Base-by-base conservation (phyloP, 2,329 filamentous ascomycete genomes). In the Pseudocercospora musae region DNA sequence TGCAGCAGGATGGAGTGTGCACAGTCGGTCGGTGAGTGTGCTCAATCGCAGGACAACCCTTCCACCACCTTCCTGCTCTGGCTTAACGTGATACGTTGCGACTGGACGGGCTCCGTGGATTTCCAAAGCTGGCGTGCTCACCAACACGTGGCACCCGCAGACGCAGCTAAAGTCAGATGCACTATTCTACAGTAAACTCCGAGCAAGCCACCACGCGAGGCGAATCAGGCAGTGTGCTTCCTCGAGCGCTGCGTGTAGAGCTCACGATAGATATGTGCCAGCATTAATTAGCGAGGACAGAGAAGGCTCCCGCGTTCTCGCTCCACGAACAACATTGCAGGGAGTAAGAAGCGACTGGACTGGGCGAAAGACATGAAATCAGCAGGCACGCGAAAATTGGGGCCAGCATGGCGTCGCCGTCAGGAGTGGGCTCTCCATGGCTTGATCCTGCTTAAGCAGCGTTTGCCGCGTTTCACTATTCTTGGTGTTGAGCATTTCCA, bases 381-480 rank as follows among this genome's bases (percentile, higher is more conserved):
- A n/a, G n/a, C n/a, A n/a, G n/a, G n/a, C n/a, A n/a, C n/a, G n/a
- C n/a, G n/a, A n/a, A n/a, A n/a, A n/a, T n/a, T n/a, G n/a, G n/a
- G n/a, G n/a, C n/a, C n/a, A n/a, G n/a, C n/a, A n/a, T n/a, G n/a
- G n/a, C n/a, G n/a, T n/a, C n/a, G n/a, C n/a, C n/a, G n/a, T n/a
- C n/a, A n/a, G n/a, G n/a, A n/a, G n/a, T n/a, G n/a, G n/a, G n/a
- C n/a, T n/a, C n/a, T n/a, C n/a, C n/a, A n/a, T n/a, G n/a, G n/a
- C n/a, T n/a, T n/a, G 52, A 59, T 62, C 62, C 59, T 59, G 59
- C 57, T n/a, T 42, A n/a, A 18, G 58, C 56, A 48, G 48, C 31
- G 53, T 44, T 33, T 63, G 58, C 56, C 58, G 56, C 46, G 62
- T 62, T 63, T 67, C 65, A 65, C 58, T 65, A 64, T 67, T 67